A percentile compares a stretch with the other conserved stretches of the same genome.
These are phyloP conservation scores for Lyophyllum shimeji DNA, from an alignment of 768 basidiomycete species.

Conservation along the genomic window DNA sequence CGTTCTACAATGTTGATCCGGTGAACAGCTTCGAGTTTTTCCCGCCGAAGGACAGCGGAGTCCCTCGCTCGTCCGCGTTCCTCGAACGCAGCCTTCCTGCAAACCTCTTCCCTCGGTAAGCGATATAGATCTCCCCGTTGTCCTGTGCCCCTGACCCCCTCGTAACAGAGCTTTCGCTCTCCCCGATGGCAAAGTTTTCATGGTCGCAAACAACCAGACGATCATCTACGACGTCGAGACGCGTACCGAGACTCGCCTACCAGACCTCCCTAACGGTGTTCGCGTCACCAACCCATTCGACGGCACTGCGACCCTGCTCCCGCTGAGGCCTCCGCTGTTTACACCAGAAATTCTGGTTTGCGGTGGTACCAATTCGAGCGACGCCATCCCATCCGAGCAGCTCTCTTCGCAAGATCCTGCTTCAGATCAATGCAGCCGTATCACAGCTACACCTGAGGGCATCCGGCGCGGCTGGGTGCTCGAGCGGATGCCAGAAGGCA, in stretches of 20 bases:
- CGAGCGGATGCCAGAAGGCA: constrained; percentile 38
- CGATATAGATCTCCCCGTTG: neutral
- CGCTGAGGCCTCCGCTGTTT: constrained; percentile 35
- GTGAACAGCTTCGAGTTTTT: constrained; percentile 32
- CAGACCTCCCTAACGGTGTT: constrained; percentile 43
- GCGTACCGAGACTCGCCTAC: constrained; percentile 37
- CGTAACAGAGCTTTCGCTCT: constrained; percentile 17
- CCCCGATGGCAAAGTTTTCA: constrained; percentile 39
- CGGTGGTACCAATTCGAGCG: constrained; percentile 38
- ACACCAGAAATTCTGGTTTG: constrained; percentile 46
- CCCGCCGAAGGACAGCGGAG: constrained; percentile 37
- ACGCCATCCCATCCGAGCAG: constrained; percentile 24
- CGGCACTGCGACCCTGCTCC: constrained; percentile 34
- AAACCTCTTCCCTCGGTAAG: constrained; percentile 22
- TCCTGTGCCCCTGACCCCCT: neutral
- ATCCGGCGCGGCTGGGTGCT: constrained; percentile 44
- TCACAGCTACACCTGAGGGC: constrained; percentile 38
- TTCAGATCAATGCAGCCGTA: constrained; percentile 39
- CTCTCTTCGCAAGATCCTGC: constrained; percentile 38
- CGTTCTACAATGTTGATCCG: constrained; percentile 1
- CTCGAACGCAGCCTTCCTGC: constrained; percentile 17
- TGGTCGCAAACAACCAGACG: constrained; percentile 38
- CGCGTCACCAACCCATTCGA: constrained; percentile 39
- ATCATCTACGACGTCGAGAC: constrained; percentile 41
- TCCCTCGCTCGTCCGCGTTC: constrained; percentile 10